Conservation (phyloP, 2,329 filamentous ascomycete genomes). For the Diaporthe sp. region DNA sequence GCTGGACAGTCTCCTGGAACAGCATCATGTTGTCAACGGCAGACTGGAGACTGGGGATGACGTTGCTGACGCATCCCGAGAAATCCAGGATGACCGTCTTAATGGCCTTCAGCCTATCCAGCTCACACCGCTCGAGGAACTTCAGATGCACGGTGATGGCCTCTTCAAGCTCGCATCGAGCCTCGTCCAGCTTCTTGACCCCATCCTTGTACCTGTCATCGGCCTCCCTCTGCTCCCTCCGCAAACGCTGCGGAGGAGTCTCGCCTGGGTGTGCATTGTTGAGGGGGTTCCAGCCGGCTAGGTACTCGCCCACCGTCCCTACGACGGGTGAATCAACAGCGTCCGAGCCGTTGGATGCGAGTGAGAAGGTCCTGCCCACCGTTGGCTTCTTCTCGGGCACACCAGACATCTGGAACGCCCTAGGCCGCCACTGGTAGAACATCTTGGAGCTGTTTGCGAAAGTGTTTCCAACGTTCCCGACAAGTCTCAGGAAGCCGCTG, state of each 20-base stretch:
- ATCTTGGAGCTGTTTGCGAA: constrained; percentile 98
- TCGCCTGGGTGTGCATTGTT: constrained; percentile 95
- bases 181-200: constrained; percentile 87
- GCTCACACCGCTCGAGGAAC: constrained; percentile 97
- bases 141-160: constrained; percentile 92
- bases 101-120: constrained; percentile 96
- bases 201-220: constrained; percentile 94
- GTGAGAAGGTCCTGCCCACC: constrained; percentile 81
- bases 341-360: constrained; percentile 70
- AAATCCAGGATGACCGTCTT: constrained; percentile 99
- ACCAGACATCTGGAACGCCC: constrained; percentile 89
- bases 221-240: constrained; percentile 88
- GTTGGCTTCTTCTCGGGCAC: constrained; percentile 88
- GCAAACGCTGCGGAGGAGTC: constrained; percentile 86
- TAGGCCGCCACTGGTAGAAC: constrained; percentile 97
- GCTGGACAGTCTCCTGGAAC: constrained; percentile 99
- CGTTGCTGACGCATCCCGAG: constrained; percentile 96
- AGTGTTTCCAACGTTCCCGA: constrained; percentile 94
- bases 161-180: constrained; percentile 96
- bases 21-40: constrained; percentile 99
- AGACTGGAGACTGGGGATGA: constrained; percentile 95
- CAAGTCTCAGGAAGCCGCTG: constrained; percentile 87
- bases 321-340: constrained; percentile 83
- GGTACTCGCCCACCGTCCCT: constrained; percentile 87
- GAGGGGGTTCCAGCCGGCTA: constrained; percentile 92